A percentile compares a stretch with the other conserved stretches of the same genome.
Conservation (phyloP, 805 yeast genomes). For the Spathaspora passalidarum region DNA sequence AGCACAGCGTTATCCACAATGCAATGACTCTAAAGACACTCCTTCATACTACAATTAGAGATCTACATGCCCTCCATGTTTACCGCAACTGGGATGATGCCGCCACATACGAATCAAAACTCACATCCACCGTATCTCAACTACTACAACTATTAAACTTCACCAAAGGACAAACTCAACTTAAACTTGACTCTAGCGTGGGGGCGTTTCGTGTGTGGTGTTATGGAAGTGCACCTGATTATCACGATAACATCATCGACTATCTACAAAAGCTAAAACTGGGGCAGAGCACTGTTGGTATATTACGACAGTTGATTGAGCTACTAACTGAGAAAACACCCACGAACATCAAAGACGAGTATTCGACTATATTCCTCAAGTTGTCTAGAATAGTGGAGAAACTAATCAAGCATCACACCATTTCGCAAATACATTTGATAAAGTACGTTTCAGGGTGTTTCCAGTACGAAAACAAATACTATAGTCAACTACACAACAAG, state of each 20-base stretch:
- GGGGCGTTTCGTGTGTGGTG: background rate
- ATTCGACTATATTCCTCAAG: constrained; percentile 12
- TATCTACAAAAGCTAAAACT: background rate
- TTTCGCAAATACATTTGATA: constrained; percentile 15
- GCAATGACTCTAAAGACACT: background rate
- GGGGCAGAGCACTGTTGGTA: background rate
- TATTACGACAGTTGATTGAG: background rate
- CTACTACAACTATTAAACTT: too few relatives aligned
- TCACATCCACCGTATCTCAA: too few relatives aligned
- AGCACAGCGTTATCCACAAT: too few relatives aligned
- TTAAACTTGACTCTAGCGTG: background rate
- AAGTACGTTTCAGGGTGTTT: constrained; percentile 16
- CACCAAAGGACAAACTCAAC: too few relatives aligned
- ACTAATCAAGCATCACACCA: constrained; percentile 12
- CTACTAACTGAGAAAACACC: constrained; percentile 8
- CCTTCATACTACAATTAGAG: background rate
- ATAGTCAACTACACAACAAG: constrained; percentile 14
- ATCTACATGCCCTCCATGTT: background rate
- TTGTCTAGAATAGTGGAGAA: constrained; percentile 15
- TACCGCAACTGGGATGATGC: background rate
- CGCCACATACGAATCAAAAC: constrained; percentile 1
- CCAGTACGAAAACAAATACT: constrained; percentile 15
- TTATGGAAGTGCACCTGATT: background rate
- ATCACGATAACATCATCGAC: background rate
- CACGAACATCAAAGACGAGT: constrained; percentile 15